phyloP scores from a whole-genome alignment of 2,329 filamentous ascomycete genomes.

The Fusarium armeniacum region DNA sequence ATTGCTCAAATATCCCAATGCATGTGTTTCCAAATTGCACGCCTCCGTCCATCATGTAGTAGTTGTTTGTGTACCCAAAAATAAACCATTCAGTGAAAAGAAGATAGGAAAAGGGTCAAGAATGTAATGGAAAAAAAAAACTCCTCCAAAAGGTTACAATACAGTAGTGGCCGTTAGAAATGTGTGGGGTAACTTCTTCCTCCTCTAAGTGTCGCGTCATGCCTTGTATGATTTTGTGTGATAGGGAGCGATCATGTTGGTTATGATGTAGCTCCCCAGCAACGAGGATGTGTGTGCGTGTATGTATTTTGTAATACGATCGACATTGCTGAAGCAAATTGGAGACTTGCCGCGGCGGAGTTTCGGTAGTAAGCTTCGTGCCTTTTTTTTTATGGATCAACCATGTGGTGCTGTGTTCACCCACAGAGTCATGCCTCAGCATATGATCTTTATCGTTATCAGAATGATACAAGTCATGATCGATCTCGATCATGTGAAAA shows the following conservation, averaged over 20 bases:
- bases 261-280: not conserved
- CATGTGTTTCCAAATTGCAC: conserved; percentile 23
- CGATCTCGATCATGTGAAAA: conserved; percentile 17
- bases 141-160: conserved; percentile 28
- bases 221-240: conserved; percentile 17
- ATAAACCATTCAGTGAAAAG: not conserved
- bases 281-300: not conserved
- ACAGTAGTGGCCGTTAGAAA: conserved; percentile 33
- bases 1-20: conserved; percentile 28
- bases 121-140: not conserved
- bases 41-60: conserved; percentile 18
- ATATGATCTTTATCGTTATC: conserved; percentile 37
- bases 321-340: conserved; percentile 30
- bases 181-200: conserved; percentile 21
- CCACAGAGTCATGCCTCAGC: conserved; percentile 37
- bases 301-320: conserved; percentile 26
- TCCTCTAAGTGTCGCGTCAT: conserved; percentile 31
- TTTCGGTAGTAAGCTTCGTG: conserved; percentile 19
- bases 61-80: conserved; percentile 7
- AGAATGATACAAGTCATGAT: conserved; percentile 20
- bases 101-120: not conserved
- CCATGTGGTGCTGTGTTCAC: conserved; percentile 46
- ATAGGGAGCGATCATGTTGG: not conserved
- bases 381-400: conserved; percentile 28
- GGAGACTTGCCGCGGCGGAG: conserved; percentile 32